phyloP scores from a whole-genome alignment of 2,329 filamentous ascomycete genomes.

The Elsinoe batatas region DNA sequence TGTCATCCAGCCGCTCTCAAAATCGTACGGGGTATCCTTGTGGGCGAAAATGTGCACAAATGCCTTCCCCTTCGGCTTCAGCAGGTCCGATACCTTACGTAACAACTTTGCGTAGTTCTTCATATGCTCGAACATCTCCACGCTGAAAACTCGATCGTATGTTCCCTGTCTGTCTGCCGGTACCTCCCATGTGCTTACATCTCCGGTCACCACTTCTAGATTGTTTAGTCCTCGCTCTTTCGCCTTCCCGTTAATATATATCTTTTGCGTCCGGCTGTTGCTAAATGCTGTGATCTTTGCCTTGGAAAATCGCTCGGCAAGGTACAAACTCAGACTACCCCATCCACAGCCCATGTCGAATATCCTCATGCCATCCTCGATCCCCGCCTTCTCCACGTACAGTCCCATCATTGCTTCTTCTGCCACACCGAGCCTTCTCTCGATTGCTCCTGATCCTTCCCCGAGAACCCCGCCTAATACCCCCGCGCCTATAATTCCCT shows the following conservation, averaged over 20 bases:
- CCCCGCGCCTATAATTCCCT: constrained; percentile 12
- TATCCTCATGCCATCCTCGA: constrained; percentile 51
- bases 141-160: constrained; percentile 58
- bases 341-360: constrained; percentile 60
- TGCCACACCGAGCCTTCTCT: constrained; percentile 28
- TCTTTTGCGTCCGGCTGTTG: constrained; percentile 59
- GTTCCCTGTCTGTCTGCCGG: constrained; percentile 22
- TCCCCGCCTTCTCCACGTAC: constrained; percentile 51
- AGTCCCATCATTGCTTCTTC: constrained; percentile 56
- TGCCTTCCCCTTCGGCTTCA: constrained; percentile 55
- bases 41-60: constrained; percentile 63
- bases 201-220: constrained; percentile 54
- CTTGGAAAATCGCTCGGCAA: constrained; percentile 55
- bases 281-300: constrained; percentile 57
- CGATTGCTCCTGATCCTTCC: neutral
- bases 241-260: constrained; percentile 54
- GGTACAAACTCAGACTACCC: constrained; percentile 56
- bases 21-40: constrained; percentile 57
- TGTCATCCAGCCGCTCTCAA: constrained; percentile 65
- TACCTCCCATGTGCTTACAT: constrained; percentile 59
- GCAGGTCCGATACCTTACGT: constrained; percentile 49
- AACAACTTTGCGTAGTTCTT: constrained; percentile 63
- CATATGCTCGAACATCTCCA: constrained; percentile 69
- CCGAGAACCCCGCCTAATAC: neutral
- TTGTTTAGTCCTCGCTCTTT: constrained; percentile 48